Conservation (phyloP, 2,329 filamentous ascomycete genomes). For the Eutypella sp. region DNA sequence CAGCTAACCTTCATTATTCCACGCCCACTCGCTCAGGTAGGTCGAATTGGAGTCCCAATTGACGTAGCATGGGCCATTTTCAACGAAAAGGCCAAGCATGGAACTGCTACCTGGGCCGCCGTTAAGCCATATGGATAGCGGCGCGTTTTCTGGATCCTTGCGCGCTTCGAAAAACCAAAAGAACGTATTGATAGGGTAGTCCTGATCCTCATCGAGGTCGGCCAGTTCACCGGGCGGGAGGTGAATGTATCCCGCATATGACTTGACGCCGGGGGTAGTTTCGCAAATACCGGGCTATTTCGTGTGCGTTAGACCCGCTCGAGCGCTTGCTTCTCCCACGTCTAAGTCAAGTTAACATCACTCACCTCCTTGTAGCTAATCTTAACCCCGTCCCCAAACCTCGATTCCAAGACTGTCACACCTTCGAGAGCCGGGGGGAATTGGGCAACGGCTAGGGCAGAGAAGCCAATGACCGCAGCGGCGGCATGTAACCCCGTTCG, state of each 20-base stretch:
- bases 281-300: slow-evolving; percentile 48
- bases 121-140: slow-evolving; percentile 53
- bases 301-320: slow-evolving; percentile 22
- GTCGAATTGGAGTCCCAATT: slow-evolving; percentile 42
- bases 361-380: slow-evolving; percentile 53
- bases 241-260: slow-evolving; percentile 55
- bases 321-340: background rate
- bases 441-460: slow-evolving; percentile 16
- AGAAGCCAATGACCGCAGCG: slow-evolving; percentile 7
- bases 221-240: slow-evolving; percentile 39
- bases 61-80: slow-evolving; percentile 45
- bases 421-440: slow-evolving; percentile 26
- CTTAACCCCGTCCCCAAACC: slow-evolving; percentile 52
- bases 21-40: slow-evolving; percentile 51
- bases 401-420: slow-evolving; percentile 47
- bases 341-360: background rate
- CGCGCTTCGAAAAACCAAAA: slow-evolving; percentile 33
- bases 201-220: slow-evolving; percentile 39
- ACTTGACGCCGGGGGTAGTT: slow-evolving; percentile 54
- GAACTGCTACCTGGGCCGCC: slow-evolving; percentile 54
- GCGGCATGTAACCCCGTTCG: background rate
- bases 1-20: slow-evolving; percentile 40
- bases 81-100: slow-evolving; percentile 45
- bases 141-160: slow-evolving; percentile 24
- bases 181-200: slow-evolving; percentile 42